Evolutionary conservation across 306 rosid species (phyloP).

Genomic region (Malus sieversii): DNA sequence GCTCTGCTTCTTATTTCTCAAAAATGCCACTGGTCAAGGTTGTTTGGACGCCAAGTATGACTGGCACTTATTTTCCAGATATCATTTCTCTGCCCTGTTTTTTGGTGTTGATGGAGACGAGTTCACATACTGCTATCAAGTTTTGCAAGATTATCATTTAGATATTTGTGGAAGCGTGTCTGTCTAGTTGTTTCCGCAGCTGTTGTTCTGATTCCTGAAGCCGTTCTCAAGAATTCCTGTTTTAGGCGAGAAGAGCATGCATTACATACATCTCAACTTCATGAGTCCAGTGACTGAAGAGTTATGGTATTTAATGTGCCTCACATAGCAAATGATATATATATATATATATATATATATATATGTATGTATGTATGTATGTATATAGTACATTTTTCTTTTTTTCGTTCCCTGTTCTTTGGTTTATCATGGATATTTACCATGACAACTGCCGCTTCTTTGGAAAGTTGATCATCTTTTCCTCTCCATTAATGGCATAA

Average conservation of each 20-base stretch:
- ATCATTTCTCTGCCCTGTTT: not conserved
- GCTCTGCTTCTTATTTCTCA: not conserved
- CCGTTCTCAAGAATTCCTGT: conserved; percentile 3
- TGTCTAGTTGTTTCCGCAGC: conserved; percentile 1
- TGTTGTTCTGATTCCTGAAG: conserved; percentile 11
- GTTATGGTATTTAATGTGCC: not conserved
- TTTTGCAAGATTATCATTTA: not conserved
- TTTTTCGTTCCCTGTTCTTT: not conserved
- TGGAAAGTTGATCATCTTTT: not conserved
- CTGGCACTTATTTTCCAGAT: not conserved
- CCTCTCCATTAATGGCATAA: not conserved
- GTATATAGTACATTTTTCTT: not conserved
- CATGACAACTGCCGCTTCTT: not conserved
- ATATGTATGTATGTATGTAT: not conserved
- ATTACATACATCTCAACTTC: not conserved
- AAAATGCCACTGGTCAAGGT: not conserved
- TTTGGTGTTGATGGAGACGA: not conserved
- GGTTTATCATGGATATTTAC: conserved; percentile 8
- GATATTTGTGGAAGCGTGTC: not conserved
- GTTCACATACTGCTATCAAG: not conserved
- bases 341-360: not conserved
- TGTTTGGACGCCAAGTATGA: not conserved
- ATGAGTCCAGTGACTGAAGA: not conserved
- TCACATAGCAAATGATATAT: not conserved
- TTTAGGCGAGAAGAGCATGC: not conserved